A percentile compares a stretch with the other conserved stretches of the same genome.
Evolutionary conservation across 139 green algal genomes (phyloP).

Genomic region (Spirogloea muscicola): DNA sequence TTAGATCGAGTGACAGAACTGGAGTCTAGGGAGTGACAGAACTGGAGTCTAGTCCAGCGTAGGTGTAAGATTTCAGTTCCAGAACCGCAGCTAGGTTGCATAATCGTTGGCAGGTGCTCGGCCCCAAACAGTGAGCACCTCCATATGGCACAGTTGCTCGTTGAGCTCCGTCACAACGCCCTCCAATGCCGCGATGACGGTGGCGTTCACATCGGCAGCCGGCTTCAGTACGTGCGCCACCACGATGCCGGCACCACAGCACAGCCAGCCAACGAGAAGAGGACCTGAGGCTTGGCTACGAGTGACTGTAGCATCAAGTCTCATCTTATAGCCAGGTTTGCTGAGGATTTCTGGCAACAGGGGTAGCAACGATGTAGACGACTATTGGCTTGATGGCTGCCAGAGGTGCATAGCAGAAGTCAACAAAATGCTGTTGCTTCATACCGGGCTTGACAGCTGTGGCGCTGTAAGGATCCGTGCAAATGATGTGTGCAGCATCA

Average conservation of each 20-base stretch:
- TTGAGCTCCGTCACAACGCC: slow-evolving; percentile 17
- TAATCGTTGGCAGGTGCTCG: too few species aligned
- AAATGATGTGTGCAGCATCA: slow-evolving; percentile 42
- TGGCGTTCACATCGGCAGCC: too few species aligned
- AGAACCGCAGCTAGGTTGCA: neutral
- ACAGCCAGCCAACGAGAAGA: neutral
- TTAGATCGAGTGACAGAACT: neutral
- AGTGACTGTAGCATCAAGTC: too few species aligned
- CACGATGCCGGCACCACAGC: neutral
- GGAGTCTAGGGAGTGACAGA: neutral
- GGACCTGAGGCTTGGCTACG: too few species aligned
- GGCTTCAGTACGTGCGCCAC: neutral
- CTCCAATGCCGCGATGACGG: neutral
- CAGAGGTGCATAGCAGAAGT: neutral
- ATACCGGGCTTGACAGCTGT: neutral
- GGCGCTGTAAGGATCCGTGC: slow-evolving; percentile 9
- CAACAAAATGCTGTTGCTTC: neutral
- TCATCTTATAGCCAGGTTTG: neutral
- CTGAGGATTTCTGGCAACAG: too few species aligned
- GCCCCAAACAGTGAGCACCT: neutral
- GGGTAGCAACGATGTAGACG: neutral
- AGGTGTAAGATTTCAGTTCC: neutral
- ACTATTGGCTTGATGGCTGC: neutral
- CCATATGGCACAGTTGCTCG: slow-evolving; percentile 9
- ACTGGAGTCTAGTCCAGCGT: too few species aligned